Evolutionary conservation across 306 rosid genomes (phyloP).

Genomic region (Alnus glutinosa): DNA sequence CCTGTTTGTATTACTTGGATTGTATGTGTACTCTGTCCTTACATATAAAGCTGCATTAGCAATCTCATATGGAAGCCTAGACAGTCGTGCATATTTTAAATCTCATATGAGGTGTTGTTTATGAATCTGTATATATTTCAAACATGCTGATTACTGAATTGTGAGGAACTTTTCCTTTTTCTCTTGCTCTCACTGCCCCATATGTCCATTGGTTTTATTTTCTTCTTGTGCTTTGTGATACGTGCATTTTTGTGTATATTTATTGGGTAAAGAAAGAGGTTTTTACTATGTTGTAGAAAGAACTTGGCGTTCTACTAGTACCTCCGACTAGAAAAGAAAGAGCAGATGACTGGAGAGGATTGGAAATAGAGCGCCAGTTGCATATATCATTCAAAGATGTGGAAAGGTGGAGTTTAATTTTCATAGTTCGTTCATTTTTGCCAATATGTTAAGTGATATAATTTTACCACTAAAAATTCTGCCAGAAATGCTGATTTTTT

Average conservation of each 20-base stretch:
- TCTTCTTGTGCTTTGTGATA: too few relatives aligned
- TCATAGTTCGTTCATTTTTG: neutral
- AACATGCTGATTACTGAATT: neutral
- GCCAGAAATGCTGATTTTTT: slow-evolving; percentile 19
- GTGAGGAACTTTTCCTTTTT: neutral
- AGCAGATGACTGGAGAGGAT: slow-evolving; percentile 76
- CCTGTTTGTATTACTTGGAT: neutral
- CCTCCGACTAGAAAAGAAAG: slow-evolving; percentile 72
- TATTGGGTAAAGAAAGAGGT: neutral
- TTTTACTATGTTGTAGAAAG: slow-evolving; percentile 53
- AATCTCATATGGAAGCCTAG: neutral
- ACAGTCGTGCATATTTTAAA: neutral
- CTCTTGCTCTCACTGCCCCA: neutral
- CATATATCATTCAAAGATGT: slow-evolving; percentile 53
- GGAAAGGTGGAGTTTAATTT: slow-evolving; percentile 46
- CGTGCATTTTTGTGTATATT: neutral
- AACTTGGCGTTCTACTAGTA: slow-evolving; percentile 71
- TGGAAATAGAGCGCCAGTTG: slow-evolving; percentile 63
- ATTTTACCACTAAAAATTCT: neutral
- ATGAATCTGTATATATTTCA: neutral
- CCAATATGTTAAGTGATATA: slow-evolving; percentile 1
- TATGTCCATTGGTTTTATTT: too few relatives aligned
- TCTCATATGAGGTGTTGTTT: neutral
- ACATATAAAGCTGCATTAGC: neutral
- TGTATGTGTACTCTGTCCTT: neutral